Conservation (phyloP, 1,284 basidiomycete species). For the Termitomyces sp. region DNA sequence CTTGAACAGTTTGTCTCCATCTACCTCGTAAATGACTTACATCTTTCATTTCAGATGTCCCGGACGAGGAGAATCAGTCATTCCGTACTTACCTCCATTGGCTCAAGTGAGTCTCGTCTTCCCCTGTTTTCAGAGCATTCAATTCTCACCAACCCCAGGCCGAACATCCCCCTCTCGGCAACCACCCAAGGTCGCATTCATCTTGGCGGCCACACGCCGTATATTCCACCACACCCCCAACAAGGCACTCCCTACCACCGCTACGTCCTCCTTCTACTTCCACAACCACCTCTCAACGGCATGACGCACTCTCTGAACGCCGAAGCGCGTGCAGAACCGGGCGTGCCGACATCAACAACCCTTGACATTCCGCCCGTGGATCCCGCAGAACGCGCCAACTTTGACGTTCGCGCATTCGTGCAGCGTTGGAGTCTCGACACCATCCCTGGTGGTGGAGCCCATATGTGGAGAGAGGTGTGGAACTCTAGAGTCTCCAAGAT, state of each 20-base stretch:
- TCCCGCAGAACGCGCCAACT: conserved; percentile 44
- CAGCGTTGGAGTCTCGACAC: conserved; percentile 48
- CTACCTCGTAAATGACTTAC: conserved; percentile 2
- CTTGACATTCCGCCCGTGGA: conserved; percentile 35
- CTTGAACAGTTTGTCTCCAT: background rate
- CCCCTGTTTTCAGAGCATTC: background rate
- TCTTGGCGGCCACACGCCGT: conserved; percentile 53
- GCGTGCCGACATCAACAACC: conserved; percentile 33
- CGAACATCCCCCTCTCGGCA: conserved; percentile 77
- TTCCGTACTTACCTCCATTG: conserved; percentile 83
- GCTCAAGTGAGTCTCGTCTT: conserved; percentile 58
- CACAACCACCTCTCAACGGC: conserved; percentile 48
- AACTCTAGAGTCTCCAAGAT: conserved; percentile 60
- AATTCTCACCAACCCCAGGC: conserved; percentile 36
- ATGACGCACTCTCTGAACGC: conserved; percentile 28
- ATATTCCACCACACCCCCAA: conserved; percentile 86
- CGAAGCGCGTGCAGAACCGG: conserved; percentile 23
- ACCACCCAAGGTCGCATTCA: conserved; percentile 38
- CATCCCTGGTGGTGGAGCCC: conserved; percentile 60
- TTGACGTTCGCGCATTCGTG: conserved; percentile 64
- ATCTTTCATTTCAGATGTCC: conserved; percentile 58
- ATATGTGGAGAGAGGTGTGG: conserved; percentile 86
- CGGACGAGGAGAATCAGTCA: conserved; percentile 57
- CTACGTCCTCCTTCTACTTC: conserved; percentile 39
- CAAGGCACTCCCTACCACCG: conserved; percentile 83